Percentiles rank a stretch among this genome's conserved stretches.
These are phyloP conservation scores for Moniliophthora roreri DNA, from an alignment of 1,284 basidiomycete genomes.

Conservation along the genomic window DNA sequence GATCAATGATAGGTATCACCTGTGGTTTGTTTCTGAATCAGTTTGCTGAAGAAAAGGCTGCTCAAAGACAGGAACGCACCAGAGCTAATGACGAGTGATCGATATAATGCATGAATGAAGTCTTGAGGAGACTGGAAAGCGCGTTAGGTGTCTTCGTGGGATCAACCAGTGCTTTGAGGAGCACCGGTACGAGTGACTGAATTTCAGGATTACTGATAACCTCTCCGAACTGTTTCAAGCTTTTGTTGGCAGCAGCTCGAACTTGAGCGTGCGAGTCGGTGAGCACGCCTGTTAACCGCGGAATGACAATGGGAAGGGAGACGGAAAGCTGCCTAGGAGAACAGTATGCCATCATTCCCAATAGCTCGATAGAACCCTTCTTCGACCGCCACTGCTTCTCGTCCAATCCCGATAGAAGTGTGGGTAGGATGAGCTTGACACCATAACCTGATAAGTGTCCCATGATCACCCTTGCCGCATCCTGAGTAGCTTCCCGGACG, in stretches of 20 bases:
- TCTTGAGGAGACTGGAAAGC: slow-evolving; percentile 83
- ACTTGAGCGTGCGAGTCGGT: slow-evolving; percentile 99
- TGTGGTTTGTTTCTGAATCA: slow-evolving; percentile 27
- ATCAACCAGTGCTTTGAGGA: slow-evolving; percentile 96
- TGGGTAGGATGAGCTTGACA: slow-evolving; percentile 93
- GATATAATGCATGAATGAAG: slow-evolving; percentile 98
- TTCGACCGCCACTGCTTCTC: slow-evolving; percentile 99
- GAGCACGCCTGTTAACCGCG: slow-evolving; percentile 90
- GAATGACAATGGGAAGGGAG: slow-evolving; percentile 96
- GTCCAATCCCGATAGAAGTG: slow-evolving; percentile 87
- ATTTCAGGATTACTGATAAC: slow-evolving; percentile 95
- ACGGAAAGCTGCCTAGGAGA: slow-evolving; percentile 94
- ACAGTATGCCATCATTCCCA: slow-evolving; percentile 99
- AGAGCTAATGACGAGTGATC: slow-evolving; percentile 97
- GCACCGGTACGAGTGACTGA: slow-evolving; percentile 86
- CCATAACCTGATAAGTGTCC: slow-evolving; percentile 92
- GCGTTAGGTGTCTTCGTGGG: slow-evolving; percentile 91
- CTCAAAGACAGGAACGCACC: slow-evolving; percentile 42
- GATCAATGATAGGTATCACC: slow-evolving; percentile 95
- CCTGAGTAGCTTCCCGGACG: slow-evolving; percentile 93
- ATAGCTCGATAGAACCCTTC: slow-evolving; percentile 96
- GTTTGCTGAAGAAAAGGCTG: slow-evolving; percentile 1
- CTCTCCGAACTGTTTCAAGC: slow-evolving; percentile 97
- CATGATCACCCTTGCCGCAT: slow-evolving; percentile 95
- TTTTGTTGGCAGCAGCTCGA: slow-evolving; percentile 89